These are phyloP conservation scores for Trichoderma polysporum DNA, from an alignment of 2,329 filamentous ascomycete species.

Conservation along the genomic window DNA sequence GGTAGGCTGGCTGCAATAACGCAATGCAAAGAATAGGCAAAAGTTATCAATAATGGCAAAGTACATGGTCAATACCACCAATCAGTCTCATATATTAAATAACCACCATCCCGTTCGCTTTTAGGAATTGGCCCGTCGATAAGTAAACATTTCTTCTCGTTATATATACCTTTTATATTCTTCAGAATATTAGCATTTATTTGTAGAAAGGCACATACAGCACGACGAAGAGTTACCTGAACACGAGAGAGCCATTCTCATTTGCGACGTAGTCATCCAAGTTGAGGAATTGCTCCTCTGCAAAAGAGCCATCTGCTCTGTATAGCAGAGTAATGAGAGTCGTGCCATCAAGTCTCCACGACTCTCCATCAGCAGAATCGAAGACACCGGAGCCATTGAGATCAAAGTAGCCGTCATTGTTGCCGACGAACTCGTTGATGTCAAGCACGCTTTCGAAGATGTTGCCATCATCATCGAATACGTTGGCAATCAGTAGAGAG, in stretches of 20 bases:
- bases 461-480: neutral
- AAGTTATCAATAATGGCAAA: neutral
- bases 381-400: neutral
- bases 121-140: neutral
- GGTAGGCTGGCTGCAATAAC: neutral
- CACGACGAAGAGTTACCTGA: neutral
- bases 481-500: conserved; percentile 1
- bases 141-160: too few relatives aligned
- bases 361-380: neutral
- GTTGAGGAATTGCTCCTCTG: conserved; percentile 2
- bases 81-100: neutral
- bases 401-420: conserved; percentile 2
- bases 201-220: neutral
- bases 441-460: neutral
- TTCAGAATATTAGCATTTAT: neutral
- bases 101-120: neutral
- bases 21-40: neutral
- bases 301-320: conserved; percentile 1
- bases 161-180: neutral
- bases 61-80: neutral
- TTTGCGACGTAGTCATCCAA: conserved; percentile 1
- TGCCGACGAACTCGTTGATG: conserved; percentile 10
- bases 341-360: conserved; percentile 15
- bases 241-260: conserved; percentile 4
- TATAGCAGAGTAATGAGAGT: conserved; percentile 3